phyloP scores from a whole-genome alignment of 495 filamentous ascomycete genomes.

The Hypoxylon fragiforme region DNA sequence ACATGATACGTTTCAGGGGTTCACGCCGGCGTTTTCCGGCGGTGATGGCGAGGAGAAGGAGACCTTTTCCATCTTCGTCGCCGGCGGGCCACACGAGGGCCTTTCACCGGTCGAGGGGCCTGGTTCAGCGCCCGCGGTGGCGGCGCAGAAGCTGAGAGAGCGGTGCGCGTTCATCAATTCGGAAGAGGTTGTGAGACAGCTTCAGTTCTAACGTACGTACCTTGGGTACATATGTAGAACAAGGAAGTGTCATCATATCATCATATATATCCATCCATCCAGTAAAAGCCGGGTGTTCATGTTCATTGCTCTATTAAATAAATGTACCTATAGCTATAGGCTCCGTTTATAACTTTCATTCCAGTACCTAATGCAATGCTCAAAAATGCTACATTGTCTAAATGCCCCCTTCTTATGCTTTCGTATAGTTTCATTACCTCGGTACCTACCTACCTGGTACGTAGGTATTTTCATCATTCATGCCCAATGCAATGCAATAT shows the following conservation, averaged over 20 bases:
- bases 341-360: too few species aligned
- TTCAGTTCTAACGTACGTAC: constrained; percentile 17
- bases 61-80: constrained; percentile 32
- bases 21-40: constrained; percentile 22
- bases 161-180: constrained; percentile 37
- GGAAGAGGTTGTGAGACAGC: constrained; percentile 26
- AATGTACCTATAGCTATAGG: too few species aligned
- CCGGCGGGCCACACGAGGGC: constrained; percentile 37
- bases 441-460: too few species aligned
- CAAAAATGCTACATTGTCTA: constrained; percentile 10
- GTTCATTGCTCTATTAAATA: too few species aligned
- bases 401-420: constrained; percentile 27
- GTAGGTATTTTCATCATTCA: constrained; percentile 18
- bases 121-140: constrained; percentile 17
- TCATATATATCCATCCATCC: not conserved
- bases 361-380: constrained; percentile 16
- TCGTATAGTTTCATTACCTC: constrained; percentile 25
- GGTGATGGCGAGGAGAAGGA: not conserved
- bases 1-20: constrained; percentile 34
- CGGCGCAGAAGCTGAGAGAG: constrained; percentile 30
- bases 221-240: too few species aligned
- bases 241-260: not conserved
- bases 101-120: constrained; percentile 35
- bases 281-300: not conserved
- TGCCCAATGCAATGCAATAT: not conserved